Conservation (phyloP, 2,329 filamentous ascomycete genomes). For the Fusarium buxicola region DNA sequence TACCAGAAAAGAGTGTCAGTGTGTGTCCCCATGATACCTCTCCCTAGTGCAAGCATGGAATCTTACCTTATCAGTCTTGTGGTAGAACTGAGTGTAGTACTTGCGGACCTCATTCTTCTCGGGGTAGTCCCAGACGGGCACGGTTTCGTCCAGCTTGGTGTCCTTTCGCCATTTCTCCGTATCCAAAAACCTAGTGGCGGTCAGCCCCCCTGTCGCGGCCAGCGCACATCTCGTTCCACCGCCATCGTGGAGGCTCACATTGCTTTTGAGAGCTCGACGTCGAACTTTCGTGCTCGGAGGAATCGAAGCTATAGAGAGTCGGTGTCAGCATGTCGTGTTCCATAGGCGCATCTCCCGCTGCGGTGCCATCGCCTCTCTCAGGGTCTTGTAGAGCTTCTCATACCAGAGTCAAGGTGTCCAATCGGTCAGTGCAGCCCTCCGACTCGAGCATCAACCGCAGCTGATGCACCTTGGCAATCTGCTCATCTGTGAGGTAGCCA, state of each 20-base stretch:
- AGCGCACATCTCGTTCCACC: constrained; percentile 34
- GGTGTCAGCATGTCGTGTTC: constrained; percentile 21
- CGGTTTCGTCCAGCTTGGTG: constrained; percentile 83
- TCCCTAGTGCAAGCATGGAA: background rate
- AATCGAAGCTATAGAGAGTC: constrained; percentile 75
- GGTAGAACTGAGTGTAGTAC: constrained; percentile 99
- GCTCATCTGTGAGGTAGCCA: constrained; percentile 85
- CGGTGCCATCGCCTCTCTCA: constrained; percentile 4
- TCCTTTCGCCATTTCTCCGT: constrained; percentile 92
- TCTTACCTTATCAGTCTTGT: constrained; percentile 87
- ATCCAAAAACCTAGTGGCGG: constrained; percentile 80
- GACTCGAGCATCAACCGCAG: constrained; percentile 86
- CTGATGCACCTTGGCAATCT: constrained; percentile 91
- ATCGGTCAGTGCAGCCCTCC: constrained; percentile 81
- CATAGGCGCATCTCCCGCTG: constrained; percentile 13
- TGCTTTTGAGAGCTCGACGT: constrained; percentile 82
- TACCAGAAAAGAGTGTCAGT: constrained; percentile 52
- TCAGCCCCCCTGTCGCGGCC: constrained; percentile 40
- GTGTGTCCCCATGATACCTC: constrained; percentile 14
- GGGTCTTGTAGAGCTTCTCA: constrained; percentile 45
- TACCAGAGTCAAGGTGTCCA: constrained; percentile 94
- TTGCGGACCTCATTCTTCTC: constrained; percentile 87
- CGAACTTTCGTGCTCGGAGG: constrained; percentile 94
- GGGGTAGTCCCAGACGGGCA: constrained; percentile 84
- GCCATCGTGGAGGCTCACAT: constrained; percentile 69